Percentiles rank a stretch among this genome's conserved stretches.
Evolutionary conservation across 2,329 filamentous ascomycete species (phyloP).

Genomic region (Fusarium austroafricanum): DNA sequence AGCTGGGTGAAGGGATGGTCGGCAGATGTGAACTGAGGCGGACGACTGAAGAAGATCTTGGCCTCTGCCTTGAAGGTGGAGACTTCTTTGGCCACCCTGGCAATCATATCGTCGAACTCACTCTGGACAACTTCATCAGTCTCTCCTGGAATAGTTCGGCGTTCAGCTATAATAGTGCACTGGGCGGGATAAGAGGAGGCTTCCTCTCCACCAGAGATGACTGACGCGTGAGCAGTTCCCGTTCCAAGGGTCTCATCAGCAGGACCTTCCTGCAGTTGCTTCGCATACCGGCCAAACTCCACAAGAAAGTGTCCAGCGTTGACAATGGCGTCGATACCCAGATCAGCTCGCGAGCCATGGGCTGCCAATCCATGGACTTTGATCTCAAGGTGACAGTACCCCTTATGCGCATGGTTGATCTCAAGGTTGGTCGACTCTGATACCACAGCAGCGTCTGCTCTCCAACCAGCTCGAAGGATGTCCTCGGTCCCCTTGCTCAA

Average conservation of each 20-base stretch:
- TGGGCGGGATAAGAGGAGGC: slow-evolving; percentile 61
- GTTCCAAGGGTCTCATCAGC: slow-evolving; percentile 51
- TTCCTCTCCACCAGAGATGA: slow-evolving; percentile 64
- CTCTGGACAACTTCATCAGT: slow-evolving; percentile 51
- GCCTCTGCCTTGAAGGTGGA: slow-evolving; percentile 56
- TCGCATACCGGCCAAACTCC: slow-evolving; percentile 57
- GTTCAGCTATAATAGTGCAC: slow-evolving; percentile 62
- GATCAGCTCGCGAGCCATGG: slow-evolving; percentile 57
- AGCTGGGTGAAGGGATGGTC: slow-evolving; percentile 56
- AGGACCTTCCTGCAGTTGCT: slow-evolving; percentile 46
- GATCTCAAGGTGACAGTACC: slow-evolving; percentile 61
- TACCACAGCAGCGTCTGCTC: slow-evolving; percentile 63
- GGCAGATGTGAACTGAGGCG: slow-evolving; percentile 54
- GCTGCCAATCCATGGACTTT: slow-evolving; percentile 55
- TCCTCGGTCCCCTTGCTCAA: slow-evolving; percentile 63
- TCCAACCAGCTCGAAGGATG: slow-evolving; percentile 63
- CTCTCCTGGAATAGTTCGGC: slow-evolving; percentile 60
- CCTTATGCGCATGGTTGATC: slow-evolving; percentile 61
- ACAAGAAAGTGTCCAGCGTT: slow-evolving; percentile 60
- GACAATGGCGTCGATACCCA: slow-evolving; percentile 63
- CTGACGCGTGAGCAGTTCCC: slow-evolving; percentile 59
- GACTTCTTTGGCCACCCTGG: slow-evolving; percentile 47
- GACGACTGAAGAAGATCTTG: slow-evolving; percentile 55
- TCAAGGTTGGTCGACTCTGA: slow-evolving; percentile 59
- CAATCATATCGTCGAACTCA: slow-evolving; percentile 55